phyloP scores from a whole-genome alignment of 2,329 filamentous ascomycete genomes.

The Cytospora piceicola region DNA sequence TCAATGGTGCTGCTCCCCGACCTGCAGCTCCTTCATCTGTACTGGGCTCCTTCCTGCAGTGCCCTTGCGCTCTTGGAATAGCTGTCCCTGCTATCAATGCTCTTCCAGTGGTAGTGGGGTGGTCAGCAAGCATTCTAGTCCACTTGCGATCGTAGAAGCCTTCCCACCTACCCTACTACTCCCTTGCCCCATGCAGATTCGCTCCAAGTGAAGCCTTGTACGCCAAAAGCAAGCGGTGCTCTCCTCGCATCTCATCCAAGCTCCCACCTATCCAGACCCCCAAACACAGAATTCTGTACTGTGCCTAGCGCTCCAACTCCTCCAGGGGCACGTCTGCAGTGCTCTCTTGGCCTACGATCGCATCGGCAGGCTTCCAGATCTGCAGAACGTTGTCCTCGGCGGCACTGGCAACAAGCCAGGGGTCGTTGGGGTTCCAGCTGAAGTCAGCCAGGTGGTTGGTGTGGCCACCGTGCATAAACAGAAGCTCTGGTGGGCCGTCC shows the following conservation, averaged over 20 bases:
- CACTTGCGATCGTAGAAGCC: neutral
- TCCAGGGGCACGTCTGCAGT: slow-evolving; percentile 71
- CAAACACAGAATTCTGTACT: neutral
- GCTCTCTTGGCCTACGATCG: slow-evolving; percentile 78
- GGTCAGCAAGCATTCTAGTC: neutral
- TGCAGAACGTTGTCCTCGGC: slow-evolving; percentile 97
- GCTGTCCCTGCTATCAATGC: neutral
- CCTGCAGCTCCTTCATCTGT: neutral
- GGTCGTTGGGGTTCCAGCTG: slow-evolving; percentile 95
- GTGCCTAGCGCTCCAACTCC: slow-evolving; percentile 68
- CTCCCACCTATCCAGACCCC: neutral
- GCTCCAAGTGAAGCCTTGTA: neutral
- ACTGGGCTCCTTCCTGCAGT: neutral
- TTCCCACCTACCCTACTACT: neutral
- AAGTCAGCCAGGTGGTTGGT: slow-evolving; percentile 97
- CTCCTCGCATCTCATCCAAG: too few species aligned
- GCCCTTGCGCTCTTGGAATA: neutral
- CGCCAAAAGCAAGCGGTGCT: neutral
- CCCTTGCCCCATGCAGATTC: neutral
- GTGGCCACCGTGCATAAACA: slow-evolving; percentile 99
- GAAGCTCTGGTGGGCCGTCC: slow-evolving; percentile 91
- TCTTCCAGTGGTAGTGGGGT: neutral
- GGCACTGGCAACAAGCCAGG: slow-evolving; percentile 93
- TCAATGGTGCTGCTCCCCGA: neutral
- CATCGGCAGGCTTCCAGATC: slow-evolving; percentile 86